These are phyloP conservation scores for Neoascochyta sp. DNA, from an alignment of 2,329 filamentous ascomycete genomes.

Conservation along the genomic window DNA sequence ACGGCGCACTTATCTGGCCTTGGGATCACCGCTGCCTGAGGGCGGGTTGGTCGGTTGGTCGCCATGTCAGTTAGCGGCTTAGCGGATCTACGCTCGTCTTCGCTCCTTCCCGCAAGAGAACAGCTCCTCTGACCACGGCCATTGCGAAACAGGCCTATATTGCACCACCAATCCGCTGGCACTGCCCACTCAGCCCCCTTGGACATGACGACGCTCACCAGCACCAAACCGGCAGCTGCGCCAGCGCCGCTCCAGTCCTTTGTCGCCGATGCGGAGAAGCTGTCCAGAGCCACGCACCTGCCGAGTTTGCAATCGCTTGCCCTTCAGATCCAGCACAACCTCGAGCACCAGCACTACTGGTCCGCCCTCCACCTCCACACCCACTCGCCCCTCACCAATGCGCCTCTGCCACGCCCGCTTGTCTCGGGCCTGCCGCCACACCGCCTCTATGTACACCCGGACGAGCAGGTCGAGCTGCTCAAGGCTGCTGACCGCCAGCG, in stretches of 20 bases:
- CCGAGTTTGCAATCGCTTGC: constrained; percentile 50
- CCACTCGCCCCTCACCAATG: constrained; percentile 40
- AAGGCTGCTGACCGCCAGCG: constrained; percentile 52
- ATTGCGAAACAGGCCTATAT: constrained; percentile 22
- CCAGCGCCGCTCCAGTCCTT: constrained; percentile 34
- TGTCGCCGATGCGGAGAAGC: constrained; percentile 15
- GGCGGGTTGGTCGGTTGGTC: too few relatives aligned
- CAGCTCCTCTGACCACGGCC: constrained; percentile 16
- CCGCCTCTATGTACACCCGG: constrained; percentile 73
- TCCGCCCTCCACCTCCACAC: constrained; percentile 56
- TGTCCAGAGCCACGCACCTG: constrained; percentile 18
- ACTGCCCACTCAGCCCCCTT: constrained; percentile 8
- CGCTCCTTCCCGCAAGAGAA: constrained; percentile 33
- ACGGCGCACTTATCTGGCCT: constrained; percentile 4
- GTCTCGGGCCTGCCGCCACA: constrained; percentile 70
- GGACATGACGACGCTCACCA: constrained; percentile 25
- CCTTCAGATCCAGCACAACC: constrained; percentile 63
- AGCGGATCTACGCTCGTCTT: constrained; percentile 17
- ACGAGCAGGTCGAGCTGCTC: constrained; percentile 73
- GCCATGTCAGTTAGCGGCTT: constrained; percentile 9
- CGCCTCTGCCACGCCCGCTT: constrained; percentile 56
- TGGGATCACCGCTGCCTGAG: too few relatives aligned
- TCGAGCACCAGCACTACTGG: constrained; percentile 75
- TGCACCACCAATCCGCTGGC: constrained; percentile 21
- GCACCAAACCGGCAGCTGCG: constrained; percentile 22